phyloP scores from a whole-genome alignment of 1,284 basidiomycete species.

The Phellinidium pouzarii region DNA sequence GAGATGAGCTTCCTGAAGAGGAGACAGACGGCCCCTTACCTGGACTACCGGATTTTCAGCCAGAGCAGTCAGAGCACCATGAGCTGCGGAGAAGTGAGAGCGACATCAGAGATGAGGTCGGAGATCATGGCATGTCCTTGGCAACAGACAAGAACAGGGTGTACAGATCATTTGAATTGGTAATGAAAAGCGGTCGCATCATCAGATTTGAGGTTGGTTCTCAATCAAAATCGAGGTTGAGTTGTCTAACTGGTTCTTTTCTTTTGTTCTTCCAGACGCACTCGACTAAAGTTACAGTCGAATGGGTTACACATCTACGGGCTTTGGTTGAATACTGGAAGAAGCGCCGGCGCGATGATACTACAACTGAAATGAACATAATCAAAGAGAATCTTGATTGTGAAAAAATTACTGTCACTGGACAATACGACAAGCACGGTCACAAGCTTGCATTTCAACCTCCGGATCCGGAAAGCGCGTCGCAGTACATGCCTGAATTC shows the following conservation, averaged over 20 bases:
- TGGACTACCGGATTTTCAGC: constrained; percentile 27
- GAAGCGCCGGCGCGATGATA: constrained; percentile 60
- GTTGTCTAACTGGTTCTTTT: neutral
- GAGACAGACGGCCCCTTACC: constrained; percentile 22
- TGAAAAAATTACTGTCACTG: constrained; percentile 50
- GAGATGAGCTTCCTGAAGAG: constrained; percentile 28
- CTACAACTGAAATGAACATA: constrained; percentile 73
- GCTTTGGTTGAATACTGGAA: constrained; percentile 73
- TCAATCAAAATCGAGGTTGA: neutral
- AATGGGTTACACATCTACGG: constrained; percentile 73
- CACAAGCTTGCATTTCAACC: constrained; percentile 41
- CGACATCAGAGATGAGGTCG: constrained; percentile 61
- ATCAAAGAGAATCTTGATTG: constrained; percentile 45
- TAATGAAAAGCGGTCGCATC: constrained; percentile 61
- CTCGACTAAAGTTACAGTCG: constrained; percentile 56
- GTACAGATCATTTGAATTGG: constrained; percentile 71
- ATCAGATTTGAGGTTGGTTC: constrained; percentile 65
- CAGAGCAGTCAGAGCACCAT: constrained; percentile 35
- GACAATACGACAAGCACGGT: constrained; percentile 35
- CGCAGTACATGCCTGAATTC: constrained; percentile 52
- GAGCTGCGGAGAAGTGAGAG: constrained; percentile 33
- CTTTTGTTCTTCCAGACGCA: constrained; percentile 38
- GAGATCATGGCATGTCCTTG: constrained; percentile 48
- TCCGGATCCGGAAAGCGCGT: constrained; percentile 41
- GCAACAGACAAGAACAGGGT: constrained; percentile 40